Evolutionary conservation across 2,329 filamentous ascomycete species (phyloP).

Genomic region (Fusarium nurragi): DNA sequence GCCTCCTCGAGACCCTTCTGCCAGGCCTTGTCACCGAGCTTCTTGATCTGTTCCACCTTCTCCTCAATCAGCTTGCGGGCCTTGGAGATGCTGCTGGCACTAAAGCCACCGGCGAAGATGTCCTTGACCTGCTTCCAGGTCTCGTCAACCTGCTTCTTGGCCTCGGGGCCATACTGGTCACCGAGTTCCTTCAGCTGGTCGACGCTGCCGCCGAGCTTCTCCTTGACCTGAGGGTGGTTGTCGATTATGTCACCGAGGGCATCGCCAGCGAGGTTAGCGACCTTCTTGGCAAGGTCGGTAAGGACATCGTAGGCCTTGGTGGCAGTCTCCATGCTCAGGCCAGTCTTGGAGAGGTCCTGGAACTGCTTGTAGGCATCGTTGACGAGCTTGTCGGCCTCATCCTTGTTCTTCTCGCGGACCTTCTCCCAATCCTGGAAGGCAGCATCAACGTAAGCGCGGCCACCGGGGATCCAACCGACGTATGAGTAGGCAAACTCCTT

Average conservation of each 20-base stretch:
- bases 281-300: constrained; percentile 66
- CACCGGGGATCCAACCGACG: constrained; percentile 76
- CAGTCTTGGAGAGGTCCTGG: constrained; percentile 66
- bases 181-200: constrained; percentile 76
- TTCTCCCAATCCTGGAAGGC: constrained; percentile 77
- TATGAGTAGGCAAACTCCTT: constrained; percentile 74
- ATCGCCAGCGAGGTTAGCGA: constrained; percentile 70
- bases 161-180: constrained; percentile 76
- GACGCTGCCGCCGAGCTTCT: constrained; percentile 74
- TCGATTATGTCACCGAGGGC: constrained; percentile 72
- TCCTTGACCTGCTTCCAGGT: constrained; percentile 74
- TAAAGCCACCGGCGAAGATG: constrained; percentile 70
- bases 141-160: constrained; percentile 78
- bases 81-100: constrained; percentile 61
- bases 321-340: constrained; percentile 70
- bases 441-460: constrained; percentile 71
- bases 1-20: constrained; percentile 75
- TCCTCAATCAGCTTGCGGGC: constrained; percentile 72
- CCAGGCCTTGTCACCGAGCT: constrained; percentile 77
- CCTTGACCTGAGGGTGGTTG: constrained; percentile 77
- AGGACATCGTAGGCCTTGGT: constrained; percentile 70
- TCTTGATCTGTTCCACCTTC: constrained; percentile 72
- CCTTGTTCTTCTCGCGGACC: constrained; percentile 71
- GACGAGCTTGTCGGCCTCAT: constrained; percentile 76
- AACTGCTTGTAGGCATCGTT: constrained; percentile 74